Conservation (phyloP, 768 basidiomycete species). For the Chiua virens region DNA sequence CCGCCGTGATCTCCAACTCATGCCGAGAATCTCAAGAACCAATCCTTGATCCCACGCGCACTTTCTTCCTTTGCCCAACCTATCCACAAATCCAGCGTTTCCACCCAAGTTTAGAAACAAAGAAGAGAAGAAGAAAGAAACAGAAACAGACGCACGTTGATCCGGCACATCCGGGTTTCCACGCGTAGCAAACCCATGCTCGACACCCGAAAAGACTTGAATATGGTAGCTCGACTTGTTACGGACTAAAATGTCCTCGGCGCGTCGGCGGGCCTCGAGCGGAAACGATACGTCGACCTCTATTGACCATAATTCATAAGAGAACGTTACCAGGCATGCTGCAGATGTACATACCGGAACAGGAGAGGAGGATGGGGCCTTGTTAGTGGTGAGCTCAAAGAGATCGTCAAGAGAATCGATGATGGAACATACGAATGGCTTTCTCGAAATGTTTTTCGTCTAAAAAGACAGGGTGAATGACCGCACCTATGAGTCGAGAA, state of each 20-base stretch:
- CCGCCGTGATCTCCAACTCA: neutral
- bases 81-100: slow-evolving; percentile 21
- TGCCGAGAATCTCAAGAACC: slow-evolving; percentile 45
- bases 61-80: slow-evolving; percentile 63
- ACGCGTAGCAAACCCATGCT: slow-evolving; percentile 23
- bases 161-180: slow-evolving; percentile 13
- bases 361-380: slow-evolving; percentile 25
- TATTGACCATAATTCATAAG: slow-evolving; percentile 10
- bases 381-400: neutral
- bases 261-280: slow-evolving; percentile 45
- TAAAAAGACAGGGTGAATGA: slow-evolving; percentile 52
- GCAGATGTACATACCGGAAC: slow-evolving; percentile 16
- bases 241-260: slow-evolving; percentile 53
- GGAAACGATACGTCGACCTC: slow-evolving; percentile 55
- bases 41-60: slow-evolving; percentile 44
- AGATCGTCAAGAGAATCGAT: no score
- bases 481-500: slow-evolving; percentile 35
- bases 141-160: slow-evolving; percentile 15
- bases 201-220: slow-evolving; percentile 52
- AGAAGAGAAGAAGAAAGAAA: neutral
- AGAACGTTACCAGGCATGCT: neutral
- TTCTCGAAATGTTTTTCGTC: slow-evolving; percentile 54
- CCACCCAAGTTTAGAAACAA: neutral
- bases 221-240: slow-evolving; percentile 50
- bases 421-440: slow-evolving; percentile 38